phyloP scores from a whole-genome alignment of 2,329 filamentous ascomycete species.

The Colletotrichum theobromicola region DNA sequence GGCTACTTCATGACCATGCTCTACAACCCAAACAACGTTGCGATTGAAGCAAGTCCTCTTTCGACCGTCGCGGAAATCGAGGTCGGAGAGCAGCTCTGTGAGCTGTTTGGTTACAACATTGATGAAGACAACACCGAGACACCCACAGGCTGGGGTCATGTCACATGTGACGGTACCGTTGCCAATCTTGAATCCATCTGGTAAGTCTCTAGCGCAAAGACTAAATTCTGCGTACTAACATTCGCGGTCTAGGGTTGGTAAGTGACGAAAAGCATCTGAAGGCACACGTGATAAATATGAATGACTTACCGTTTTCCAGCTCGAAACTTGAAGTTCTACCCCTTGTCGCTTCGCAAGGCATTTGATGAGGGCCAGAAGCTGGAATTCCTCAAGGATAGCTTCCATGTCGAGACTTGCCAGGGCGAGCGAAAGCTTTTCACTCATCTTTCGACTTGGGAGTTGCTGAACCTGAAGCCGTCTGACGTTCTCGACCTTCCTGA shows the following conservation, averaged over 20 bases:
- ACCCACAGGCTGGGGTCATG: conserved; percentile 46
- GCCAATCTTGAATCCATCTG: conserved; percentile 55
- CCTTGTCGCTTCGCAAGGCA: conserved; percentile 36
- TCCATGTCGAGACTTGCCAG: conserved; percentile 27
- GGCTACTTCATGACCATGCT: conserved; percentile 56
- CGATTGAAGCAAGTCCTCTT: conserved; percentile 49
- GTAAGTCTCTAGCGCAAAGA: no score
- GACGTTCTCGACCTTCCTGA: conserved; percentile 45
- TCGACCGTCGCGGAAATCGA: conserved; percentile 48
- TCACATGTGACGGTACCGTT: conserved; percentile 49
- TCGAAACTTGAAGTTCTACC: conserved; percentile 53
- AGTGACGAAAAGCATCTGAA: neutral
- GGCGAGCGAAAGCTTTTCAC: conserved; percentile 37
- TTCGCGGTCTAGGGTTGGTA: neutral
- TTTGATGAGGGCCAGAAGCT: neutral
- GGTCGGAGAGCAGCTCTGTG: conserved; percentile 49
- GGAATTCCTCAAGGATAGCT: neutral
- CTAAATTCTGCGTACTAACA: no score
- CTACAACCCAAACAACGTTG: conserved; percentile 55
- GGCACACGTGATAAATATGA: no score
- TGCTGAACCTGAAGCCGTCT: conserved; percentile 47
- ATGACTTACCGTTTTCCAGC: conserved; percentile 28
- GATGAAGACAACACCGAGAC: conserved; percentile 26
- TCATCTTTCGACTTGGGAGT: conserved; percentile 43
- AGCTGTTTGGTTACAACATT: conserved; percentile 49